These are phyloP conservation scores for Cladophialophora yegresii DNA, from an alignment of 2,329 filamentous ascomycete species.

Conservation along the genomic window DNA sequence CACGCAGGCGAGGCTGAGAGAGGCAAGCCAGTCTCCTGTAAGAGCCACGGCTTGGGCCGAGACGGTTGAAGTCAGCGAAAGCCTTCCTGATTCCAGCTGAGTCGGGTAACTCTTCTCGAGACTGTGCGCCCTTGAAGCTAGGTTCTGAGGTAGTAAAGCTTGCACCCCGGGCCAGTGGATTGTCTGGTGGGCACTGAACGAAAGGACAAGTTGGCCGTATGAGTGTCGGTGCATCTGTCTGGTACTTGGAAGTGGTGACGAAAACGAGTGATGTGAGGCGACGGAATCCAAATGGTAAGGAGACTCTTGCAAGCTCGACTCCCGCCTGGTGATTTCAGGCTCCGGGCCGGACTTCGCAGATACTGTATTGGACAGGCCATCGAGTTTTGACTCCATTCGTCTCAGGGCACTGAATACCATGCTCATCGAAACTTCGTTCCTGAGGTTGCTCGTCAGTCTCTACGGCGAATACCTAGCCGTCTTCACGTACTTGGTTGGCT, in stretches of 20 bases:
- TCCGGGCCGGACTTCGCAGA: slow-evolving; percentile 37
- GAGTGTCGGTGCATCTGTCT: slow-evolving; percentile 37
- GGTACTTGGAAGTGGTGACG: slow-evolving; percentile 41
- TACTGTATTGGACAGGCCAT: slow-evolving; percentile 49
- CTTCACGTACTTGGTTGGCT: slow-evolving; percentile 52
- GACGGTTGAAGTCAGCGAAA: slow-evolving; percentile 44
- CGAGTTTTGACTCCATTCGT: slow-evolving; percentile 56
- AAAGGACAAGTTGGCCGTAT: slow-evolving; percentile 32
- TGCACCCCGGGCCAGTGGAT: slow-evolving; percentile 53
- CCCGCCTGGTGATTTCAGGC: slow-evolving; percentile 18
- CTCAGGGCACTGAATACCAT: slow-evolving; percentile 59
- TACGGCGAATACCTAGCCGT: background rate
- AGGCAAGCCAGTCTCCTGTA: slow-evolving; percentile 47
- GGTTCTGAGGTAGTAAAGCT: slow-evolving; percentile 47
- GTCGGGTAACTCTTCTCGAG: slow-evolving; percentile 55
- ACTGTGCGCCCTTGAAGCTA: slow-evolving; percentile 43
- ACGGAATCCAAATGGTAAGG: slow-evolving; percentile 39
- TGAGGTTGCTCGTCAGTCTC: slow-evolving; percentile 32
- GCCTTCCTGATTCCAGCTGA: slow-evolving; percentile 52
- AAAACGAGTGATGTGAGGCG: slow-evolving; percentile 40
- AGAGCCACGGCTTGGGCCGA: slow-evolving; percentile 12
- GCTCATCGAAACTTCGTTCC: slow-evolving; percentile 57
- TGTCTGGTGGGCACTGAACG: slow-evolving; percentile 56
- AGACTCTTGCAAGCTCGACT: slow-evolving; percentile 34
- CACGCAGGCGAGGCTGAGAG: slow-evolving; percentile 52